Conservation (phyloP, 768 basidiomycete genomes). For the Mycena metata region DNA sequence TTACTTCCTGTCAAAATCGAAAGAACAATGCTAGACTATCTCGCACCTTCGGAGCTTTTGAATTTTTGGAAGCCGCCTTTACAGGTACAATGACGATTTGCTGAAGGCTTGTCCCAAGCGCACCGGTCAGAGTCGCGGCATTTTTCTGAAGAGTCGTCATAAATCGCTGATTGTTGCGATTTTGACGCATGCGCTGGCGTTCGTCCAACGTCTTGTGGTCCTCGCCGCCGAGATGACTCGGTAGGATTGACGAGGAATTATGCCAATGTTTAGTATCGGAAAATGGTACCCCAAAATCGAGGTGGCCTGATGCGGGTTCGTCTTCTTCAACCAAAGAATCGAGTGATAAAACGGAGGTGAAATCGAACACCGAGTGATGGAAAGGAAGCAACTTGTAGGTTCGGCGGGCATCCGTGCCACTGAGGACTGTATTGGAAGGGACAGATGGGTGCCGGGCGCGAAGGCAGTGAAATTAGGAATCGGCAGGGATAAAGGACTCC, state of each 20-base stretch:
- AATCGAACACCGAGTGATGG: constrained; percentile 49
- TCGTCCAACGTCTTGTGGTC: constrained; percentile 47
- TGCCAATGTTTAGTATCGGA: constrained; percentile 75
- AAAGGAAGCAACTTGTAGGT: constrained; percentile 52
- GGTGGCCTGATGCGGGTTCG: constrained; percentile 34
- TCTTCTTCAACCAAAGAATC: constrained; percentile 34
- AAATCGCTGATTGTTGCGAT: constrained; percentile 66
- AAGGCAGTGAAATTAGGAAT: constrained; percentile 41
- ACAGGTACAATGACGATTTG: constrained; percentile 63
- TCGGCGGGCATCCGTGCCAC: background rate
- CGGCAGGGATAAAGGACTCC: constrained; percentile 37
- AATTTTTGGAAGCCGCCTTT: constrained; percentile 38
- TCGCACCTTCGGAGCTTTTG: constrained; percentile 9
- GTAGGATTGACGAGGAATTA: constrained; percentile 62
- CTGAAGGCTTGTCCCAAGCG: constrained; percentile 65
- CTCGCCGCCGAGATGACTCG: constrained; percentile 67
- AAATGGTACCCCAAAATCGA: constrained; percentile 61
- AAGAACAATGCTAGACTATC: background rate
- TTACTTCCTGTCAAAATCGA: background rate
- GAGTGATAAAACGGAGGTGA: constrained; percentile 43
- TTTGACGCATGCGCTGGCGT: constrained; percentile 52
- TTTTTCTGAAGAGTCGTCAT: constrained; percentile 70
- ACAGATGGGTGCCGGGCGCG: background rate
- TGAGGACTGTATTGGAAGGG: background rate
- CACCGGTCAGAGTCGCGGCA: constrained; percentile 75